Percentiles rank a stretch among this genome's conserved stretches.
Evolutionary conservation across 495 filamentous ascomycete species (phyloP).

Genomic region (Podospora didyma): DNA sequence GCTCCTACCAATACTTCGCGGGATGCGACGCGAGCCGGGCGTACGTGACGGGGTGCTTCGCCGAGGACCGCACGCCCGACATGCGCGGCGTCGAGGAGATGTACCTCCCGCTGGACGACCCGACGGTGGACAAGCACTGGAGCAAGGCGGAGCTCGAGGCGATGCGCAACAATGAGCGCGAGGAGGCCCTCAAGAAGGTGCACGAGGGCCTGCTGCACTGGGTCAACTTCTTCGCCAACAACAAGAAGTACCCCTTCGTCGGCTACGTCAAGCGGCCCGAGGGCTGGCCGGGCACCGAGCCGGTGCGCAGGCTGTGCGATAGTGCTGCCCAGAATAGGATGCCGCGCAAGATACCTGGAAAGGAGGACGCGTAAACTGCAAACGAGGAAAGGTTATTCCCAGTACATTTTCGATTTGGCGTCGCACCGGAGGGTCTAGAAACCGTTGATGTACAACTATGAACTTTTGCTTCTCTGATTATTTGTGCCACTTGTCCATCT

Average conservation of each 20-base stretch:
- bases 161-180: conserved; percentile 49
- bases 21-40: conserved; percentile 83
- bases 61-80: conserved; percentile 75
- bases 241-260: conserved; percentile 68
- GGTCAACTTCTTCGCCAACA: conserved; percentile 73
- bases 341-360: conserved; percentile 33
- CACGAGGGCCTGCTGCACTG: conserved; percentile 59
- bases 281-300: conserved; percentile 46
- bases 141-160: conserved; percentile 50
- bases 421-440: too few species aligned
- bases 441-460: too few species aligned
- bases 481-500: too few species aligned
- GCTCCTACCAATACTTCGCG: conserved; percentile 82
- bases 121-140: conserved; percentile 46
- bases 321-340: conserved; percentile 38
- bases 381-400: not conserved
- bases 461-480: too few species aligned
- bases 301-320: conserved; percentile 40
- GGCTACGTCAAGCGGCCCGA: conserved; percentile 54
- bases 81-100: conserved; percentile 83
- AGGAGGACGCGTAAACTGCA: conserved; percentile 1
- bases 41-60: conserved; percentile 97
- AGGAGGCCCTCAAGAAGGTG: conserved; percentile 51
- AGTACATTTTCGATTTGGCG: too few species aligned
- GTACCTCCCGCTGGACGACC: conserved; percentile 75